Conservation (phyloP, 2,329 filamentous ascomycete genomes). For the Aspergillus udagawae region DNA sequence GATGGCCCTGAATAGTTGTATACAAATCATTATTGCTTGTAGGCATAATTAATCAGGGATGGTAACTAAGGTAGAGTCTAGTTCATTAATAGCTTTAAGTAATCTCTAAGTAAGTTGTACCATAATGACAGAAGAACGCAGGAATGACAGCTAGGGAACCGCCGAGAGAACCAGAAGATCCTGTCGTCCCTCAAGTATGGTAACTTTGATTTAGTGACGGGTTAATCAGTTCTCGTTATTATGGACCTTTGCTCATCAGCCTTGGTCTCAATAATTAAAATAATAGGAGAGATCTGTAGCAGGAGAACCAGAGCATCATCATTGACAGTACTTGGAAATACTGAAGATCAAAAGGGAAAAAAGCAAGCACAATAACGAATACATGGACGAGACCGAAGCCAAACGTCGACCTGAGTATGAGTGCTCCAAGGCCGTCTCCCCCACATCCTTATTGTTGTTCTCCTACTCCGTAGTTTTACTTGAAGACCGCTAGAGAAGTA, state of each 20-base stretch:
- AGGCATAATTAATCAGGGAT: too few relatives aligned
- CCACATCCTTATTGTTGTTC: too few relatives aligned
- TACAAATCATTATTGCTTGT: too few relatives aligned
- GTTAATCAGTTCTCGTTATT: slow-evolving; percentile 3
- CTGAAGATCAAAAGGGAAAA: neutral
- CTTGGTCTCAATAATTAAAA: neutral
- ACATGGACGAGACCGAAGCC: too few relatives aligned
- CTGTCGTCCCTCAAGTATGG: slow-evolving; percentile 13
- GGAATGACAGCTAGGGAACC: neutral
- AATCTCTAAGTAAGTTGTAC: too few relatives aligned
- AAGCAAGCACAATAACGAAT: neutral
- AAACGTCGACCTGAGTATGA: too few relatives aligned
- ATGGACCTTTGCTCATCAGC: neutral
- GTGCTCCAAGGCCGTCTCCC: too few relatives aligned
- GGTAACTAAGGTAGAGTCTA: too few relatives aligned
- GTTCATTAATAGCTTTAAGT: too few relatives aligned
- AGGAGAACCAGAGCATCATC: too few relatives aligned
- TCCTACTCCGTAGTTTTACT: neutral
- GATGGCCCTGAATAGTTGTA: neutral
- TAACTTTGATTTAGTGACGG: slow-evolving; percentile 15
- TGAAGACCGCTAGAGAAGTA: neutral
- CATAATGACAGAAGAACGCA: neutral
- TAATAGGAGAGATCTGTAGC: too few relatives aligned
- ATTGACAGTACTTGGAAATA: neutral
- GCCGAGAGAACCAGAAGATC: slow-evolving; percentile 8